Percentiles rank a stretch among this genome's conserved stretches.
phyloP scores from a whole-genome alignment of 371 early-diverging fungal species.

The Mucor circinelloides region DNA sequence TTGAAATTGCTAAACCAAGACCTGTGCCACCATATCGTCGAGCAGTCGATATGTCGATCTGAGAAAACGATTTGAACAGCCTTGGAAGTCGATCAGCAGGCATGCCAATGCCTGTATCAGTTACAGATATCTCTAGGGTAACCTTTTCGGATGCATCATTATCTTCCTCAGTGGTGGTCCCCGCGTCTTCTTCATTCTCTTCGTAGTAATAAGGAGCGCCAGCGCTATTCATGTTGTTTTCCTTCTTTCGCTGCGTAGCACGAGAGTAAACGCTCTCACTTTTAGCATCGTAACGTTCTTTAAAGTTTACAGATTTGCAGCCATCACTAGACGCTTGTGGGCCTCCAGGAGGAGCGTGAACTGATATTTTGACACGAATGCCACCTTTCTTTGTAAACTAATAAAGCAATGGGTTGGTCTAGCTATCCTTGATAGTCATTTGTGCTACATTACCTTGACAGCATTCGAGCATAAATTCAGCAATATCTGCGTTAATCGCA shows the following conservation, averaged over 20 bases:
- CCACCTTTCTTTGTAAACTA: constrained; percentile 54
- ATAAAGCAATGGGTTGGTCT: too few relatives aligned
- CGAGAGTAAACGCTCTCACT: constrained; percentile 39
- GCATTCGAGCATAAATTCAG: constrained; percentile 65
- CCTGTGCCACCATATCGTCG: constrained; percentile 62
- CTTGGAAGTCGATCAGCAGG: constrained; percentile 58
- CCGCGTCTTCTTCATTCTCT: constrained; percentile 23
- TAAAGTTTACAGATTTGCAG: constrained; percentile 39
- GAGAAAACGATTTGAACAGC: constrained; percentile 61
- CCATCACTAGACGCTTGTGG: constrained; percentile 21
- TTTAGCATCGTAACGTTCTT: constrained; percentile 60
- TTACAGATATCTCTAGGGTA: constrained; percentile 58
- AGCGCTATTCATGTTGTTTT: constrained; percentile 6
- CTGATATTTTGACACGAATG: constrained; percentile 40
- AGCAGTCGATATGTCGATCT: constrained; percentile 62
- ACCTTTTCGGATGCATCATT: constrained; percentile 34
- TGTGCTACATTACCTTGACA: constrained; percentile 49
- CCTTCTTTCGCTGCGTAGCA: constrained; percentile 7
- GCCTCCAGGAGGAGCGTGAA: constrained; percentile 22
- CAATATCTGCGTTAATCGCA: constrained; percentile 61
- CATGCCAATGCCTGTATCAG: constrained; percentile 64
- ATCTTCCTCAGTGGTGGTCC: constrained; percentile 14
- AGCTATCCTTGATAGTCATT: too few relatives aligned
- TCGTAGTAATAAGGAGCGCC: constrained; percentile 21
- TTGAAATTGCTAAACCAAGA: constrained; percentile 62